phyloP scores from a whole-genome alignment of 2,329 filamentous ascomycete species.

The Keithomyces neogunnii region DNA sequence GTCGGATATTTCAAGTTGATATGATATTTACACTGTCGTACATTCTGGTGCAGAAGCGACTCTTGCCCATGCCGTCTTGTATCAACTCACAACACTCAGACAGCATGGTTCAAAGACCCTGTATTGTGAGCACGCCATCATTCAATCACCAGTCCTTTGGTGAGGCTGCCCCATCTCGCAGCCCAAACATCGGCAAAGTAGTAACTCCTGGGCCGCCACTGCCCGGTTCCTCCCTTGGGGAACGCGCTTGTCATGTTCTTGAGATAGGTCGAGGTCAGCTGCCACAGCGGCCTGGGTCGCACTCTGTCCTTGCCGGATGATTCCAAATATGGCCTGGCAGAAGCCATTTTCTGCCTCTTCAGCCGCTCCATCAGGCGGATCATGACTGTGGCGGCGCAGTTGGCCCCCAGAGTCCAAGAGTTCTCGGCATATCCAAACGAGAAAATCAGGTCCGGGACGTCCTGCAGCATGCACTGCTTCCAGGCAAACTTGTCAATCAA shows the following conservation, averaged over 20 bases:
- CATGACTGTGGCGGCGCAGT: constrained; percentile 41
- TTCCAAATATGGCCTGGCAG: constrained; percentile 34
- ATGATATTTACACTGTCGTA: no score
- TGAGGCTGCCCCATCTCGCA: constrained; percentile 19
- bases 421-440: constrained; percentile 52
- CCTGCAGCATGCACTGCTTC: constrained; percentile 53
- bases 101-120: background rate
- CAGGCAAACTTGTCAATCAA: constrained; percentile 41
- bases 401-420: constrained; percentile 54
- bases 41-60: no score
- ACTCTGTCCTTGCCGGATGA: constrained; percentile 20
- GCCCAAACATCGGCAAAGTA: constrained; percentile 20
- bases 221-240: constrained; percentile 35
- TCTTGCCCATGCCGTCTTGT: no score
- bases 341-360: constrained; percentile 29
- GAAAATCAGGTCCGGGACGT: constrained; percentile 51
- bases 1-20: no score
- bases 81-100: no score
- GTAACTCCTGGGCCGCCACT: constrained; percentile 22
- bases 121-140: background rate
- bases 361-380: constrained; percentile 41
- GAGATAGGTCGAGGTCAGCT: constrained; percentile 43
- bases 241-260: constrained; percentile 29
- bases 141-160: constrained; percentile 7
- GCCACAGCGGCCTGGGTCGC: constrained; percentile 29